Base-by-base conservation (phyloP, 2,329 filamentous ascomycete species). In the Colletotrichum liriopes region DNA sequence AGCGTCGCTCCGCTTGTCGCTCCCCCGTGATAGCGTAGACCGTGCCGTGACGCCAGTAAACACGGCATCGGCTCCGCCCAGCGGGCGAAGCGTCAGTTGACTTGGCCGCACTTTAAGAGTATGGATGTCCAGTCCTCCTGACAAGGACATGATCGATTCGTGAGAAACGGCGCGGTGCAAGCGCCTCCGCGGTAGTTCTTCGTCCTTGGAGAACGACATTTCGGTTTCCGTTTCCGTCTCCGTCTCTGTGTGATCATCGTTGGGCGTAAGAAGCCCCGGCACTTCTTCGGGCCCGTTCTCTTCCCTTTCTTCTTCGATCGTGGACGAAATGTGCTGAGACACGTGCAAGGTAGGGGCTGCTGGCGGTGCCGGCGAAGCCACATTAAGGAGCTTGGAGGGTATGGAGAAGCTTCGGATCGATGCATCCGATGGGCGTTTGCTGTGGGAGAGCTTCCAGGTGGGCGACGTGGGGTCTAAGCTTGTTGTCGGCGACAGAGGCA, bases 81-180 rank as follows among this genome's bases (percentile, higher is more conserved):
- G 82, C 41, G 86, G 84, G 62, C 87, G 79, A 73, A 90, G 78
- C 29, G 92, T 89, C 71, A 96, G 88, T 77, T 97, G 94, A 43
- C 93, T 94, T 0, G 94, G 94, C 5, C 93, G 90, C 1, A 88
- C 87, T 77, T 92, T 92, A 5, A 97, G 86, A 0, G 93, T 95
- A 80, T 97, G 95, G 61, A 98, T 97, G 79, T 98, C 96, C 80
- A 98, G 92, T 2, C 95, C 95, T 5, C 94, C 95, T 0, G 92
- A 90, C 1, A 98, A 88, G 0, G 95, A 98, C 76, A 98, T 89
- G 73, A 98, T 92, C 23, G 94, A 97, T 79, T 98, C 95, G 76
- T 97, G 94, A 1, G 95, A 98, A 2, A 91, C 79, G 3, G 91
- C 87, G 41, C 93, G 91, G 51, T 90, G 93, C 5, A 95, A 81